Percentiles rank a stretch among this genome's conserved stretches.
phyloP scores from a whole-genome alignment of 2,329 filamentous ascomycete species.

The Cytospora piceae region DNA sequence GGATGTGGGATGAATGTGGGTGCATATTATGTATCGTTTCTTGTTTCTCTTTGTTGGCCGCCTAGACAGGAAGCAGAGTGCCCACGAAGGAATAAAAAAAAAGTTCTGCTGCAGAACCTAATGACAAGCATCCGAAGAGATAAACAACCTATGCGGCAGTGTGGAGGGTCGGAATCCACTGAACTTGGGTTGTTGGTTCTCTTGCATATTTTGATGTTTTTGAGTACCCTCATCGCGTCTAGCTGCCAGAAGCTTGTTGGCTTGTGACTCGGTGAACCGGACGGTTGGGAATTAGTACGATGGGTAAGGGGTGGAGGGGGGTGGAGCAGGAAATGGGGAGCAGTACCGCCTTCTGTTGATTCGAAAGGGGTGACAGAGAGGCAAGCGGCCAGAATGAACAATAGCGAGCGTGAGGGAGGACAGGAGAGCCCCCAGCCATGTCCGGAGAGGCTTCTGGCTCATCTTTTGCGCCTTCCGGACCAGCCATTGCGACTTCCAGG shows the following conservation, averaged over 20 bases:
- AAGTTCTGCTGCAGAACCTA: slow-evolving; percentile 6
- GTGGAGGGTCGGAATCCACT: background rate
- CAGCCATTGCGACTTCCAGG: slow-evolving; percentile 2
- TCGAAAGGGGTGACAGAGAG: background rate
- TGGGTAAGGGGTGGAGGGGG: background rate
- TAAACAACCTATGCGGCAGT: background rate
- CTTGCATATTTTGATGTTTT: too few relatives aligned
- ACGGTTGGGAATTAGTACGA: background rate
- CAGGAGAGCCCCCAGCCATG: background rate
- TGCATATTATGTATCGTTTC: background rate
- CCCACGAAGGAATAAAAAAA: background rate
- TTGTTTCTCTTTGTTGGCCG: slow-evolving; percentile 6
- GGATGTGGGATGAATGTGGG: background rate
- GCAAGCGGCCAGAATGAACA: background rate
- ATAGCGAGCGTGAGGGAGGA: background rate
- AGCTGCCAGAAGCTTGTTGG: background rate
- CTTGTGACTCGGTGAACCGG: slow-evolving; percentile 1
- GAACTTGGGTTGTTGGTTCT: background rate
- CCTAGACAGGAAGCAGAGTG: background rate
- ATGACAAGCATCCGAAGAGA: background rate
- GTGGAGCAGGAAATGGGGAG: background rate
- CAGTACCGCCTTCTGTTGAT: background rate
- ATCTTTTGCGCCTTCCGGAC: background rate
- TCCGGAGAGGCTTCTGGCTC: too few relatives aligned
- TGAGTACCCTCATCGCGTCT: background rate